phyloP scores from a whole-genome alignment of 805 yeast species.

The Ogataea wickerhamii region DNA sequence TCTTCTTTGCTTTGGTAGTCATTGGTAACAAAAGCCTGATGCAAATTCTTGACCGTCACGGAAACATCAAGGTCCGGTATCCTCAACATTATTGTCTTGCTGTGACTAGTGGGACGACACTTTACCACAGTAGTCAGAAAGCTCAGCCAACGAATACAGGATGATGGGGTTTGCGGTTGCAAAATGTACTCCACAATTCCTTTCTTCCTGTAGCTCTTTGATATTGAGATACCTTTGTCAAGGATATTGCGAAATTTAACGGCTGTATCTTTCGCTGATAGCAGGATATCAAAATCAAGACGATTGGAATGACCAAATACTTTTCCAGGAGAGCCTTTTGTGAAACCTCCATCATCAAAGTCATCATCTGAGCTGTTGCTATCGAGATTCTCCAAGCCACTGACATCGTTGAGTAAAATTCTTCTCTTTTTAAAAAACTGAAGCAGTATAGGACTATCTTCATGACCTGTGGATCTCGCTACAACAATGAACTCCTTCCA shows the following conservation, averaged over 20 bases:
- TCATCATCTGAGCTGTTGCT: constrained; percentile 10
- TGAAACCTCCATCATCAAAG: constrained; percentile 4
- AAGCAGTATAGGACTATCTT: constrained; percentile 49
- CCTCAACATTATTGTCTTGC: constrained; percentile 27
- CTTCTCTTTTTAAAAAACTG: constrained; percentile 57
- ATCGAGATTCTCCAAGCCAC: constrained; percentile 8
- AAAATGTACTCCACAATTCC: constrained; percentile 43
- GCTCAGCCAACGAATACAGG: constrained; percentile 62
- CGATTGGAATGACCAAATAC: constrained; percentile 3
- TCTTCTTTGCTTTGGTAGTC: constrained; percentile 4
- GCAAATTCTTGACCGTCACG: constrained; percentile 35
- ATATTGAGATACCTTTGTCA: constrained; percentile 67
- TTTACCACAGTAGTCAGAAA: constrained; percentile 51
- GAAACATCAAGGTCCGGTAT: constrained; percentile 46
- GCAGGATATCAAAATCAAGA: constrained; percentile 19
- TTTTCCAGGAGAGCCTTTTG: constrained; percentile 1
- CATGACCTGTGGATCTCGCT: constrained; percentile 56
- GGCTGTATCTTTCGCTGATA: constrained; percentile 23
- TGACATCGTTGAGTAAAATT: constrained; percentile 26
- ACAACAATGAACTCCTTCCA: constrained; percentile 82
- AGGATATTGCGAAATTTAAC: constrained; percentile 59
- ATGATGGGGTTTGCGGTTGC: constrained; percentile 47
- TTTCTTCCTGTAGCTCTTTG: constrained; percentile 20
- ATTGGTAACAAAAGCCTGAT: constrained; percentile 4
- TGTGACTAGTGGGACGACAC: constrained; percentile 5